Conservation (phyloP, 345 rosid genomes). For the Melaleuca alternifolia region DNA sequence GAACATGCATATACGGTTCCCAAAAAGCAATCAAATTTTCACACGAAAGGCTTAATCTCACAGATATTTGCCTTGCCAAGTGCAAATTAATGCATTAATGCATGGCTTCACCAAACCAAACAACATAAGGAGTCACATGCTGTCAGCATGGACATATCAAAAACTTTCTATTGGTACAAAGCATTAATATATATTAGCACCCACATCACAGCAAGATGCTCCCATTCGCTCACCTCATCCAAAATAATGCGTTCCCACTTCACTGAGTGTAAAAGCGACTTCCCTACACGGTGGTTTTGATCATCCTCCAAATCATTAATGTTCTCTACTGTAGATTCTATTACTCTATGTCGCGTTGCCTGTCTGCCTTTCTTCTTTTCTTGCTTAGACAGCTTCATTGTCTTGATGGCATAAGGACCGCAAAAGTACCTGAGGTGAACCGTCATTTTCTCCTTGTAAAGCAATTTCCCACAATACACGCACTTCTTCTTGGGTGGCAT, state of each 20-base stretch:
- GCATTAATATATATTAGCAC: neutral
- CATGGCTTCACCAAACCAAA: neutral
- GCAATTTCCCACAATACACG: constrained; percentile 49
- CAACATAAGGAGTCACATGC: neutral
- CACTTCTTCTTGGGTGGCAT: constrained; percentile 69
- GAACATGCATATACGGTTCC: neutral
- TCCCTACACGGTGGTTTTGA: constrained; percentile 17
- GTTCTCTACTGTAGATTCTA: constrained; percentile 1
- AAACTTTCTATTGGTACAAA: neutral
- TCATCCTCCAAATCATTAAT: constrained; percentile 10
- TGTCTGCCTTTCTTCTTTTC: constrained; percentile 40
- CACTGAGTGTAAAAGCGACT: constrained; percentile 66
- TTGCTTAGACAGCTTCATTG: constrained; percentile 80
- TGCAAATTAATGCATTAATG: neutral
- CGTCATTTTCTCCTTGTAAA: constrained; percentile 31
- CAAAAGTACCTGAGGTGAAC: constrained; percentile 62
- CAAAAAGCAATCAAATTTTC: neutral
- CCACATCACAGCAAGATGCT: neutral
- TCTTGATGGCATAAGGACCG: constrained; percentile 69
- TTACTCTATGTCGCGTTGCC: constrained; percentile 3
- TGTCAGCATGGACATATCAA: neutral
- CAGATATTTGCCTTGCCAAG: neutral
- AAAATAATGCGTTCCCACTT: constrained; percentile 80
- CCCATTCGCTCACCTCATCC: constrained; percentile 61
- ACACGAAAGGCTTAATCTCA: neutral